These are phyloP conservation scores for Pachyrhizus erosus DNA, from an alignment of 306 rosid species.

Conservation along the genomic window DNA sequence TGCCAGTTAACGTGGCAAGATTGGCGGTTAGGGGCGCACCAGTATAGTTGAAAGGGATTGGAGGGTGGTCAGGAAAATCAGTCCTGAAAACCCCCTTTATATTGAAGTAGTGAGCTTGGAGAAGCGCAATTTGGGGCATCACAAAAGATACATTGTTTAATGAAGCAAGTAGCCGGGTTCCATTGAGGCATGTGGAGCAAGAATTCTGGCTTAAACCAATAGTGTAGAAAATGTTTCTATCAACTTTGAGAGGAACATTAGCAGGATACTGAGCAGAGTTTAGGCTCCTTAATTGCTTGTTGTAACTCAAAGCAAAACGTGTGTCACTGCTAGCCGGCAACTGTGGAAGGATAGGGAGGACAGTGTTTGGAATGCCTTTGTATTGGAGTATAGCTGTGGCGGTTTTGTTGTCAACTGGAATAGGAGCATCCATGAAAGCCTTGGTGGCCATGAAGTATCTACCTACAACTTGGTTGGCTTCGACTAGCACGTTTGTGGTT, in stretches of 20 bases:
- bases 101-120: slow-evolving; percentile 76
- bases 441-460: slow-evolving; percentile 70
- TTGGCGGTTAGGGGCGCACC: slow-evolving; percentile 67
- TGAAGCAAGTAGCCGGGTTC: slow-evolving; percentile 67
- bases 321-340: slow-evolving; percentile 66
- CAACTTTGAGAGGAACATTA: slow-evolving; percentile 72
- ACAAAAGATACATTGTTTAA: slow-evolving; percentile 71
- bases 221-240: slow-evolving; percentile 65
- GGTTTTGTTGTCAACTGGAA: slow-evolving; percentile 66
- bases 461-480: slow-evolving; percentile 59
- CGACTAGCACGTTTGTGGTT: slow-evolving; percentile 71
- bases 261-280: slow-evolving; percentile 67
- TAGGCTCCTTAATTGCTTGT: slow-evolving; percentile 61
- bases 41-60: slow-evolving; percentile 63
- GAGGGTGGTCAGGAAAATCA: slow-evolving; percentile 72
- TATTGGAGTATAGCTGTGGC: slow-evolving; percentile 76
- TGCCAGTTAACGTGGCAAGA: slow-evolving; percentile 63
- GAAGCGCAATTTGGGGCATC: slow-evolving; percentile 72
- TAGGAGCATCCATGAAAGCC: slow-evolving; percentile 68
- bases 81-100: slow-evolving; percentile 61
- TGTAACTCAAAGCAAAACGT: slow-evolving; percentile 54
- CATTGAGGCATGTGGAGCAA: slow-evolving; percentile 69
- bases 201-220: slow-evolving; percentile 60
- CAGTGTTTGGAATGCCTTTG: slow-evolving; percentile 63
- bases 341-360: slow-evolving; percentile 64